These are phyloP conservation scores for Wickerhamiella infanticola DNA, from an alignment of 1,139 yeast species.

Conservation along the genomic window DNA sequence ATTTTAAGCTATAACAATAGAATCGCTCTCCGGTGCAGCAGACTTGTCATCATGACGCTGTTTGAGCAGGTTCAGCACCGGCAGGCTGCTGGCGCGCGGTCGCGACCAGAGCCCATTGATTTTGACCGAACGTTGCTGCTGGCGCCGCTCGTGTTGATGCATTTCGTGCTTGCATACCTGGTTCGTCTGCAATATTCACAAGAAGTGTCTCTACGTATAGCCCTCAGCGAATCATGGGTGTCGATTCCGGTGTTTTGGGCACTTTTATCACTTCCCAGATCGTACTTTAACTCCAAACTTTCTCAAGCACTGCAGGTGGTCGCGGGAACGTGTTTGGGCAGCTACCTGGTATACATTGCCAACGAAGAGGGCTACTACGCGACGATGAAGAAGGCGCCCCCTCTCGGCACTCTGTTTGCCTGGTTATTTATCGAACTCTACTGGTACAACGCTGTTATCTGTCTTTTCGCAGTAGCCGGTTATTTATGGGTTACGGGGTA, in stretches of 20 bases:
- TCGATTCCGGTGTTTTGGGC: slow-evolving; percentile 10
- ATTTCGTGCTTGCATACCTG: slow-evolving; percentile 10
- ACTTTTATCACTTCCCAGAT: slow-evolving; percentile 4
- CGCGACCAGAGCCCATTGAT: background rate
- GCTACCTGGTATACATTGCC: slow-evolving; percentile 23
- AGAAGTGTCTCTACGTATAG: slow-evolving; percentile 5
- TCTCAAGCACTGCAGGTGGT: slow-evolving; percentile 8
- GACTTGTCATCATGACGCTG: slow-evolving; percentile 12
- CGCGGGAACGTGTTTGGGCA: slow-evolving; percentile 20
- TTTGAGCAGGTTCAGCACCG: slow-evolving; percentile 18
- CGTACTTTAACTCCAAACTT: background rate
- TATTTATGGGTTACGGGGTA: slow-evolving; percentile 22
- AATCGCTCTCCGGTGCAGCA: background rate
- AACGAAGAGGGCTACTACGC: slow-evolving; percentile 27
- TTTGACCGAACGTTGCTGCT: slow-evolving; percentile 1
- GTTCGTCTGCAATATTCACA: slow-evolving; percentile 15
- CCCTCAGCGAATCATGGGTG: slow-evolving; percentile 6
- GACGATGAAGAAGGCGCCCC: slow-evolving; percentile 28
- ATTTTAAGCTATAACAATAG: background rate
- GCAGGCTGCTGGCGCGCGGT: slow-evolving; percentile 6
- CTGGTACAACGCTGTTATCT: slow-evolving; percentile 23
- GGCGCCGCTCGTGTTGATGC: slow-evolving; percentile 7
- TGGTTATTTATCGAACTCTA: slow-evolving; percentile 29
- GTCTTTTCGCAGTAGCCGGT: slow-evolving; percentile 19
- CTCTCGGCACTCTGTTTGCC: slow-evolving; percentile 28